Evolutionary conservation across 257 asterid species (phyloP).

Genomic region (Solanum sitiens): DNA sequence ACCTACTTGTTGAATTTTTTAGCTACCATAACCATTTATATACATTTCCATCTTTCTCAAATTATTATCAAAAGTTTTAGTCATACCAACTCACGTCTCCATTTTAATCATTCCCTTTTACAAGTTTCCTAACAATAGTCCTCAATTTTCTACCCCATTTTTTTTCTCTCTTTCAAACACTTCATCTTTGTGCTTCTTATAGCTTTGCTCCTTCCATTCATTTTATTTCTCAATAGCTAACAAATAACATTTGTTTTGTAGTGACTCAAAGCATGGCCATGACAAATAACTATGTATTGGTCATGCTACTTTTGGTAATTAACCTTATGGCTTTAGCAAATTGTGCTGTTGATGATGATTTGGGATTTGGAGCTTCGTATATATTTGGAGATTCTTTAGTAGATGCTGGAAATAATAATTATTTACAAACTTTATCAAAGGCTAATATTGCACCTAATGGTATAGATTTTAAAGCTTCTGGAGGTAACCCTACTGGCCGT

Average conservation of each 20-base stretch:
- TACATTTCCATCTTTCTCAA: not conserved
- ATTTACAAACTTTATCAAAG: slow-evolving; percentile 56
- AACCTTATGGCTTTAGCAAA: slow-evolving; percentile 6
- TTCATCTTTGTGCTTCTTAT: not conserved
- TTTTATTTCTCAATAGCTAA: not conserved
- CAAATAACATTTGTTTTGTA: not conserved
- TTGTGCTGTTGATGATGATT: slow-evolving; percentile 27
- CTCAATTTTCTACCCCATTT: not conserved
- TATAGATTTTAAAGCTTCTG: slow-evolving; percentile 69
- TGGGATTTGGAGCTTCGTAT: slow-evolving; percentile 52
- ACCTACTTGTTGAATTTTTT: slow-evolving; percentile 38
- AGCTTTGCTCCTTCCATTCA: not conserved
- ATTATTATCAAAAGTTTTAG: not conserved
- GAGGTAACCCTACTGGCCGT: slow-evolving; percentile 84
- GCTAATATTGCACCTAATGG: slow-evolving; percentile 76
- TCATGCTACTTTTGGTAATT: slow-evolving; percentile 14
- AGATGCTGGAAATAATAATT: slow-evolving; percentile 93
- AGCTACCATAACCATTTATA: not conserved
- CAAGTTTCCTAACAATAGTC: slow-evolving; percentile 27
- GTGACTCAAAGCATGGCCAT: slow-evolving; percentile 21
- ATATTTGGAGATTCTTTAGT: slow-evolving; percentile 85
- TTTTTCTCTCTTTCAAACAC: not conserved
- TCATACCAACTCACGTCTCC: slow-evolving; percentile 52
- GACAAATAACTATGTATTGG: not conserved
- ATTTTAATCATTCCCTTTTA: not conserved